Base-by-base conservation (phyloP, 306 rosid genomes). In the Erythrophleum fordii region DNA sequence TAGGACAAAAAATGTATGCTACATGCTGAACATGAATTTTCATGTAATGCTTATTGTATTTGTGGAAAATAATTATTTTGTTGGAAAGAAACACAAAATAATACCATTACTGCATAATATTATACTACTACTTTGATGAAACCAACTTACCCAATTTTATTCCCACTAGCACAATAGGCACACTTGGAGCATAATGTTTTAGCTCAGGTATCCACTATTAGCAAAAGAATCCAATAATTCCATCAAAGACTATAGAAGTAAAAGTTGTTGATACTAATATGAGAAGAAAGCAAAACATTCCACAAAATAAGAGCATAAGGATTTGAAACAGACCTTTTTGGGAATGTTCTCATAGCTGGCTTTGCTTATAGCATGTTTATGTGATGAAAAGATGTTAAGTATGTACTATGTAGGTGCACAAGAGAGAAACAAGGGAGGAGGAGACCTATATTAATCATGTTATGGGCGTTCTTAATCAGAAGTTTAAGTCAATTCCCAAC, bases 281-380 rank as follows among this genome's bases (percentile, higher is more conserved):
- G 51, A 76, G 25, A 12, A 42, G 49, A 48, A 44, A 73, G 42
- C 7, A 0, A 23, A 45, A 41, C 9, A 80, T 14, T 58, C 22
- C 1, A 49, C 52, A 78, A 13, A 77, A 8, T 3, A 73, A 41
- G 39, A 26, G 14, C 2, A 2, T 9, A 42, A 20, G 65, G 1
- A 73, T 31, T 39, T 64, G 3, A 31, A 52, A 25, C 10, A 23
- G 29, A 94, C 97, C 98, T 94, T 94, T 84, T 94, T 94, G 58
- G 97, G 81, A 77, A 92, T 90, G 79, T 94, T 94, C 82, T 94
- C 98, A 77, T 91, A 94, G 80, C 97, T 92, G 45, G 97, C 97
- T 91, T 88, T 94, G 84, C 97, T 92, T 68, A 91, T 87, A n/a
- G n/a, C n/a, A n/a, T n/a, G n/a, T n/a, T n/a, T n/a, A n/a, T n/a